phyloP scores from a whole-genome alignment of 139 green algal genomes.

The Monoraphidium neglectum region DNA sequence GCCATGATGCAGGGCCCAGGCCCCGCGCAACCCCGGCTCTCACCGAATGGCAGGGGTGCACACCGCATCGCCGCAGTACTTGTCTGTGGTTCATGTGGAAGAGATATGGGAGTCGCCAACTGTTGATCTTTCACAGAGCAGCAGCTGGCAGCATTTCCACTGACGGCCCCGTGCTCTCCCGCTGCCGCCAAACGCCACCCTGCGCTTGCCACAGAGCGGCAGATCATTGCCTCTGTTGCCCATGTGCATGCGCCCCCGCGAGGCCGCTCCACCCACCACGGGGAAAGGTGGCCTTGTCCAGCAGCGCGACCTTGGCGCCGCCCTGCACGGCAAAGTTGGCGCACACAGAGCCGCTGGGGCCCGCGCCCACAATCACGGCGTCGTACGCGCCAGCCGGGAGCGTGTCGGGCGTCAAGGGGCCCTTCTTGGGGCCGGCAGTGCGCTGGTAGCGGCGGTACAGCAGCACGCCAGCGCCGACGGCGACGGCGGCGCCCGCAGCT shows the following conservation, averaged over 20 bases:
- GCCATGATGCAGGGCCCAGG: too few relatives aligned
- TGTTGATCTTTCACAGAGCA: too few relatives aligned
- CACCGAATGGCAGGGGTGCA: constrained; percentile 86
- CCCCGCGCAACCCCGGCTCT: constrained; percentile 39
- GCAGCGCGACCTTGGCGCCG: constrained; percentile 79
- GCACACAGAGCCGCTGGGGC: constrained; percentile 75
- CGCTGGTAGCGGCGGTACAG: background rate
- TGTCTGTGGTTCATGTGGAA: too few relatives aligned
- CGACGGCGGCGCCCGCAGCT: constrained; percentile 1
- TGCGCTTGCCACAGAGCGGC: too few relatives aligned
- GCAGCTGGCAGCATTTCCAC: too few relatives aligned
- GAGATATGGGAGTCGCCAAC: too few relatives aligned
- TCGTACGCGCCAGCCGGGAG: constrained; percentile 81
- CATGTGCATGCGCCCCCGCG: too few relatives aligned
- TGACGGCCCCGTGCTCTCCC: too few relatives aligned
- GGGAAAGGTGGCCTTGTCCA: constrained; percentile 91
- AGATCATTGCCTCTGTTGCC: too few relatives aligned
- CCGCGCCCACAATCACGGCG: constrained; percentile 84
- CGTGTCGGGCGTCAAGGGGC: constrained; percentile 52
- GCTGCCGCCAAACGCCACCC: too few relatives aligned
- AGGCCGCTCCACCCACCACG: constrained; percentile 50
- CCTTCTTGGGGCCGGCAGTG: constrained; percentile 46
- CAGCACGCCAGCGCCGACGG: constrained; percentile 10
- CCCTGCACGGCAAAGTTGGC: constrained; percentile 73
- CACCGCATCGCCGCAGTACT: constrained; percentile 83